A percentile compares a stretch with the other conserved stretches of the same genome.
Conservation (phyloP, 441 rosid genomes). For the Euphorbia celastroides region DNA sequence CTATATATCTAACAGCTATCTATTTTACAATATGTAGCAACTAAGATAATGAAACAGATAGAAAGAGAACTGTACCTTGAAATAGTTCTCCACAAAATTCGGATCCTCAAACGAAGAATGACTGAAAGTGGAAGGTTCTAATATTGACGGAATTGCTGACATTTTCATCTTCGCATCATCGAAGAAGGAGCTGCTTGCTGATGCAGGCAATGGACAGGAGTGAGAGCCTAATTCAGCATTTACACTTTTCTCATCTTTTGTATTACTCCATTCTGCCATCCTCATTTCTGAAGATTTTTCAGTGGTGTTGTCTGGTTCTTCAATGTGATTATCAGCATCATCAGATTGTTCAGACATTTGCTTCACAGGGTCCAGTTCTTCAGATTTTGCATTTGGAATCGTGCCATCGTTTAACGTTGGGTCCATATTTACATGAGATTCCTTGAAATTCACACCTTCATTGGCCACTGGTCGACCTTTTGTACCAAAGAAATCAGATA, state of each 20-base stretch:
- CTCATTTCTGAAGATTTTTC: slow-evolving; percentile 30
- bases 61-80: slow-evolving; percentile 48
- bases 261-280: slow-evolving; percentile 26
- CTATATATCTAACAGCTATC: background rate
- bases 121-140: slow-evolving; percentile 34
- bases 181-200: slow-evolving; percentile 30
- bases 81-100: slow-evolving; percentile 88
- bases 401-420: slow-evolving; percentile 35
- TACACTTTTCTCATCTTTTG: slow-evolving; percentile 29
- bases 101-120: slow-evolving; percentile 84
- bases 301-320: slow-evolving; percentile 27
- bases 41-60: background rate
- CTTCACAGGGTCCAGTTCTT: slow-evolving; percentile 24
- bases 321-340: slow-evolving; percentile 23
- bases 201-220: slow-evolving; percentile 27
- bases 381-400: slow-evolving; percentile 28
- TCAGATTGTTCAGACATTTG: slow-evolving; percentile 28
- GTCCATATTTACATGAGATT: slow-evolving; percentile 32
- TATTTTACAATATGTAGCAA: background rate
- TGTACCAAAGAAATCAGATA: slow-evolving; percentile 65
- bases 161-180: slow-evolving; percentile 24
- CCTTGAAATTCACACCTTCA: slow-evolving; percentile 19
- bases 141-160: slow-evolving; percentile 27
- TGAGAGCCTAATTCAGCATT: slow-evolving; percentile 26
- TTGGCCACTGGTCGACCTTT: slow-evolving; percentile 31